phyloP scores from a whole-genome alignment of 176 grass and related monocot genomes.

The Zizania latifolia region DNA sequence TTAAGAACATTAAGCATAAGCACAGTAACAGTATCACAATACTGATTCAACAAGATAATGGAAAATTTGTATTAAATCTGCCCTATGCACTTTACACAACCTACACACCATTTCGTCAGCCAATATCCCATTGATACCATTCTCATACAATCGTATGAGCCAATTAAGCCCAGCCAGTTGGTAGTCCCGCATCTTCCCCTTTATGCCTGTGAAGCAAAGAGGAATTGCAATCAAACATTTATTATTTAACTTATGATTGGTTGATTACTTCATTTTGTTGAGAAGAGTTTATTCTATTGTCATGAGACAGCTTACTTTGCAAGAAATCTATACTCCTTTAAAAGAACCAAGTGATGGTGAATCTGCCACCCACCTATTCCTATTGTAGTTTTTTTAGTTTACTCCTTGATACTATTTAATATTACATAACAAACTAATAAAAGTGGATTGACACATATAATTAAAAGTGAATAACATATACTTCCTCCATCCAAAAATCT shows the following conservation, averaged over 20 bases:
- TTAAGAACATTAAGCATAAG: constrained; percentile 15
- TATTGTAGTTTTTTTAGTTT: too few species aligned
- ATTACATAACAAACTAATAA: too few species aligned
- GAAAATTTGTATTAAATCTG: neutral
- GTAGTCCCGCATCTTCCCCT: constrained; percentile 97
- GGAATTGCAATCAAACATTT: constrained; percentile 2
- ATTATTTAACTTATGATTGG: neutral
- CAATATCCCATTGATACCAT: constrained; percentile 97
- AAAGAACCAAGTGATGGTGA: too few species aligned
- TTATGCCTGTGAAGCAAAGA: constrained; percentile 61
- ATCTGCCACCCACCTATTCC: too few species aligned
- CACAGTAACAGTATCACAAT: neutral
- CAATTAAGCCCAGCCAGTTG: constrained; percentile 98
- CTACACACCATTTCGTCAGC: constrained; percentile 97
- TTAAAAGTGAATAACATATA: too few species aligned
- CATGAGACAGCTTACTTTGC: neutral
- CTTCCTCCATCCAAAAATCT: too few species aligned
- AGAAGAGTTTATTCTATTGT: neutral
- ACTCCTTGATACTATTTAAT: too few species aligned
- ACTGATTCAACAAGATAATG: neutral
- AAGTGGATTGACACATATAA: too few species aligned
- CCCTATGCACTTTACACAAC: neutral
- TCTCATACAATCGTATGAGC: constrained; percentile 94
- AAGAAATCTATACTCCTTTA: too few species aligned
- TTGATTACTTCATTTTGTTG: neutral